These are phyloP conservation scores for Choanephora cucurbitarum DNA, from an alignment of 371 early-diverging fungal genomes.

Conservation along the genomic window DNA sequence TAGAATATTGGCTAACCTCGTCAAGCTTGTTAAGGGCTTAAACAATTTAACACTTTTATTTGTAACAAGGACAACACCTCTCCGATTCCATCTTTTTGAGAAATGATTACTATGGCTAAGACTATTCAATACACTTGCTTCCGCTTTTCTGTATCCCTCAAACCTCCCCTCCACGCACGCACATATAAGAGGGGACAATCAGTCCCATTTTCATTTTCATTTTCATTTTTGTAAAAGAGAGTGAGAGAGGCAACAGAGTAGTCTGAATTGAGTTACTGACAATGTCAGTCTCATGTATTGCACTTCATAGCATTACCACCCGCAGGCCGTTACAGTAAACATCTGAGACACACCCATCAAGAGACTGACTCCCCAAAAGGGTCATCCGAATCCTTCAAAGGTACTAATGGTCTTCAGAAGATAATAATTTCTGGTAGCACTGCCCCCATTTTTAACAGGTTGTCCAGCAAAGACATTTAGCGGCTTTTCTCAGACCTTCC, in stretches of 20 bases:
- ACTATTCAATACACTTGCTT: too few species aligned
- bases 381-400: conserved; percentile 15
- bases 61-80: too few species aligned
- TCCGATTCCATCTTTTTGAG: too few species aligned
- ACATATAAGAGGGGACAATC: too few species aligned
- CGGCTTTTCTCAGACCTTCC: conserved; percentile 60
- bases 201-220: conserved; percentile 10
- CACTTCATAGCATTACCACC: conserved; percentile 53
- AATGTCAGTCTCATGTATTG: conserved; percentile 48
- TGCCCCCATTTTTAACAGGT: conserved; percentile 44
- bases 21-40: too few species aligned
- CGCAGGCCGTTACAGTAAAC: conserved; percentile 44
- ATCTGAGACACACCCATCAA: conserved; percentile 26
- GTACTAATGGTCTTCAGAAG: conserved; percentile 18
- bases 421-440: conserved; percentile 45
- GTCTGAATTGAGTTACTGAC: conserved; percentile 54
- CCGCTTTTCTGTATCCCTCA: too few species aligned
- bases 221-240: conserved; percentile 18
- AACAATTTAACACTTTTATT: too few species aligned
- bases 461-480: conserved; percentile 47
- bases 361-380: not conserved
- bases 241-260: conserved; percentile 46
- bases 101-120: too few species aligned
- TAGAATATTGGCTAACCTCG: too few species aligned
- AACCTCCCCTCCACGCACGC: too few species aligned